Evolutionary conservation across 2,329 filamentous ascomycete genomes (phyloP).

Genomic region (Ophioceras dolichostomum): DNA sequence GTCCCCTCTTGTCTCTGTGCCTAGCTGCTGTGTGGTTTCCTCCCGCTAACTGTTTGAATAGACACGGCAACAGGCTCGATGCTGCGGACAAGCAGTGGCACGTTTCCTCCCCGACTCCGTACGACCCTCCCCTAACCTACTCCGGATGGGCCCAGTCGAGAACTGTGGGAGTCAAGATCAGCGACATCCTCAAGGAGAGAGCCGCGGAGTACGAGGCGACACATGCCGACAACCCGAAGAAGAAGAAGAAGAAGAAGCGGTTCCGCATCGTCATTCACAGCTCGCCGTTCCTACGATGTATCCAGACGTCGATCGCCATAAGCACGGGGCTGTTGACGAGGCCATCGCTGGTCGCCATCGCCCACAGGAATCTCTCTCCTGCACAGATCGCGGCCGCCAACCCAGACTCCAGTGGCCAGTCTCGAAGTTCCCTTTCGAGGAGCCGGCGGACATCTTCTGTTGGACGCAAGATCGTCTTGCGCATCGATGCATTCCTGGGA

Average conservation of each 20-base stretch:
- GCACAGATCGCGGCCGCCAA: slow-evolving; percentile 1
- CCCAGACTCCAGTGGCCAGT: no score
- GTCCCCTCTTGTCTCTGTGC: background rate
- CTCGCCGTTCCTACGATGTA: slow-evolving; percentile 86
- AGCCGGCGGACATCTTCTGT: slow-evolving; percentile 18
- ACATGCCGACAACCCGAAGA: slow-evolving; percentile 5
- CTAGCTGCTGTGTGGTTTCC: background rate
- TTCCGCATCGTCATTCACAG: slow-evolving; percentile 80
- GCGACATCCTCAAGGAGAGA: slow-evolving; percentile 50
- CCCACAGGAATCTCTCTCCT: background rate
- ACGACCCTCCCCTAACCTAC: slow-evolving; percentile 91
- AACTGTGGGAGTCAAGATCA: slow-evolving; percentile 71
- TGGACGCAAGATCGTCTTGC: slow-evolving; percentile 46
- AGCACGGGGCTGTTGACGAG: slow-evolving; percentile 47
- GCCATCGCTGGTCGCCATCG: slow-evolving; percentile 1
- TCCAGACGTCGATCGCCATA: slow-evolving; percentile 85
- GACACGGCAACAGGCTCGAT: slow-evolving; percentile 89
- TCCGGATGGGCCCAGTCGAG: slow-evolving; percentile 85
- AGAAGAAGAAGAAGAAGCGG: slow-evolving; percentile 36
- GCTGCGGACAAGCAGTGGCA: slow-evolving; percentile 94
- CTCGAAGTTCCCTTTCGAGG: no score
- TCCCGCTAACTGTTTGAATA: slow-evolving; percentile 13
- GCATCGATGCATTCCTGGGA: slow-evolving; percentile 84
- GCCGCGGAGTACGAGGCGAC: slow-evolving; percentile 29
- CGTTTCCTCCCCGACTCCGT: slow-evolving; percentile 81